phyloP scores from a whole-genome alignment of 78 protist genomes.

The Anaeramoeba flamelloides region DNA sequence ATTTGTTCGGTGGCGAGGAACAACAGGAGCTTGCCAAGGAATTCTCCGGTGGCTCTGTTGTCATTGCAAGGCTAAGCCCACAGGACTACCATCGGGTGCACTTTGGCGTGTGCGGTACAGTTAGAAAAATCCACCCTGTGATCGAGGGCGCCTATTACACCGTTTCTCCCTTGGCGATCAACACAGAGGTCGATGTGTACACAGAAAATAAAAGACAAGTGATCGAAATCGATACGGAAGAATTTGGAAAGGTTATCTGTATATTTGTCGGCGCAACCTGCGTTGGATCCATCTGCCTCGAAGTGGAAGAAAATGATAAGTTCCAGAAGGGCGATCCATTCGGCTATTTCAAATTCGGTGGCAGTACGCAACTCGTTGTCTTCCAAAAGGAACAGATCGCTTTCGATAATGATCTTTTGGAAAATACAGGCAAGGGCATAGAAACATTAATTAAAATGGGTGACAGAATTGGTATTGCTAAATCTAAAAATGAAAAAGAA shows the following conservation, averaged over 20 bases:
- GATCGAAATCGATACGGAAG: no score
- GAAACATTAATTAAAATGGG: neutral
- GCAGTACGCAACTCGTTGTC: neutral
- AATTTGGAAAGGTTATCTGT: no score
- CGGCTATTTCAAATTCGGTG: neutral
- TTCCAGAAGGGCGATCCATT: no score
- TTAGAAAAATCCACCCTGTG: constrained; percentile 16
- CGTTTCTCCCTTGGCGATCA: constrained; percentile 58
- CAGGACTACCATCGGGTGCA: constrained; percentile 69
- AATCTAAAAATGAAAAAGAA: no score
- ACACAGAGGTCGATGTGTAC: constrained; percentile 33
- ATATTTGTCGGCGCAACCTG: constrained; percentile 51
- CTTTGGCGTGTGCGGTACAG: constrained; percentile 29
- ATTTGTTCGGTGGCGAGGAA: no score
- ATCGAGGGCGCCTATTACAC: constrained; percentile 38
- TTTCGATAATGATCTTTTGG: neutral
- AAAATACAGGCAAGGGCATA: neutral
- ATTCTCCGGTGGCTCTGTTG: constrained; percentile 41
- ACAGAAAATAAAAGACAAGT: constrained; percentile 41
- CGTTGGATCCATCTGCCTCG: constrained; percentile 47
- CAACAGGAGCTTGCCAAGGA: constrained; percentile 6
- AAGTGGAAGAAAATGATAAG: no score
- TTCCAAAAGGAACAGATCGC: neutral
- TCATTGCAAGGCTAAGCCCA: constrained; percentile 49
- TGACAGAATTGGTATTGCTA: neutral